phyloP scores from a whole-genome alignment of 257 asterid genomes.

The Solanum clarkiae region DNA sequence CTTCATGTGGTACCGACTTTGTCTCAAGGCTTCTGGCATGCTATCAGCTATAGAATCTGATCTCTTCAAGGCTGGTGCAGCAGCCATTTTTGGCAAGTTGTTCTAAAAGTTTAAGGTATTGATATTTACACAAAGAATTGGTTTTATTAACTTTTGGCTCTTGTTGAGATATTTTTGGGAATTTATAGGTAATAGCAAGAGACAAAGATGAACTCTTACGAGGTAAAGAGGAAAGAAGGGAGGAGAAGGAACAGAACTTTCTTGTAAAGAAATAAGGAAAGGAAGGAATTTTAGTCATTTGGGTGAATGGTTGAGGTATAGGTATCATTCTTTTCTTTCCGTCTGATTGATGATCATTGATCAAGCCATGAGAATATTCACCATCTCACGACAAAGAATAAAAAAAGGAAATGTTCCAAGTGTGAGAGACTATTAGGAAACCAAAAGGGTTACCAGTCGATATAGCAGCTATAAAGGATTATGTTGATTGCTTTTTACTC shows the following conservation, averaged over 20 bases:
- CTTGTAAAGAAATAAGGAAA: constrained; percentile 12
- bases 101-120: background rate
- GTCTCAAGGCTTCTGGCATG: constrained; percentile 90
- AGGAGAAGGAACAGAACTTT: constrained; percentile 35
- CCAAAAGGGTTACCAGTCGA: background rate
- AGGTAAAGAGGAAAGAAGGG: constrained; percentile 4
- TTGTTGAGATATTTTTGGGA: constrained; percentile 1
- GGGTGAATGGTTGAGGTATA: background rate
- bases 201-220: constrained; percentile 7
- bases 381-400: background rate
- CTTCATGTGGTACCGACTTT: constrained; percentile 86
- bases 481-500: background rate
- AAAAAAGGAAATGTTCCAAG: background rate
- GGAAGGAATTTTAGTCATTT: constrained; percentile 34
- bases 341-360: background rate
- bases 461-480: background rate
- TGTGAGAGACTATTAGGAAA: background rate
- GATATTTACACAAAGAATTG: background rate
- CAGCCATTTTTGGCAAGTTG: constrained; percentile 20
- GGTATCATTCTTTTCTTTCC: constrained; percentile 50
- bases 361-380: background rate
- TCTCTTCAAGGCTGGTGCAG: constrained; percentile 41
- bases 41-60: constrained; percentile 59
- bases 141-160: background rate
- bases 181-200: constrained; percentile 25